A percentile compares a stretch with the other conserved stretches of the same genome.
Evolutionary conservation across 345 rosid species (phyloP).

Genomic region (Gossypium turneri): DNA sequence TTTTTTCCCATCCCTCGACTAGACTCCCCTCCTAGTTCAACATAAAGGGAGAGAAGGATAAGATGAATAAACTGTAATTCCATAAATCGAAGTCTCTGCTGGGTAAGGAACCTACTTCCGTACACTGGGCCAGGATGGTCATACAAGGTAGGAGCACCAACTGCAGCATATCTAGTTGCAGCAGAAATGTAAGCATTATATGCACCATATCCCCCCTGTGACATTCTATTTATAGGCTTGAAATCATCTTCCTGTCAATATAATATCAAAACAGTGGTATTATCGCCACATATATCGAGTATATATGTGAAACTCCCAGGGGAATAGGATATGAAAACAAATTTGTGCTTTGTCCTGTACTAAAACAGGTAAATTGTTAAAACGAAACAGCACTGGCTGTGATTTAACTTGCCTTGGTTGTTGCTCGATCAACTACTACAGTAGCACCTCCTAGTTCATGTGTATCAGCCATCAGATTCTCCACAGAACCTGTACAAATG

Average conservation of each 20-base stretch:
- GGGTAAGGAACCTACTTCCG: constrained; percentile 59
- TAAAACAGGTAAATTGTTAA: constrained; percentile 1
- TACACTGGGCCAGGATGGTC: constrained; percentile 74
- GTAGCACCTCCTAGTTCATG: constrained; percentile 93
- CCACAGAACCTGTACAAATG: constrained; percentile 67
- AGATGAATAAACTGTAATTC: neutral
- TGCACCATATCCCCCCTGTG: constrained; percentile 88
- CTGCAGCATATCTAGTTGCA: constrained; percentile 92
- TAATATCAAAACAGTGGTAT: neutral
- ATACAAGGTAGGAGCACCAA: constrained; percentile 91
- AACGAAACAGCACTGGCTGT: neutral
- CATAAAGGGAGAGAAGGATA: constrained; percentile 11
- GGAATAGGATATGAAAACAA: neutral
- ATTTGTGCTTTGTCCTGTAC: neutral
- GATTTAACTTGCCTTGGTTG: constrained; percentile 60
- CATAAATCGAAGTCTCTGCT: neutral
- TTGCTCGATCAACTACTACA: constrained; percentile 93
- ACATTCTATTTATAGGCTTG: constrained; percentile 61
- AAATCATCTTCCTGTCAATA: constrained; percentile 74
- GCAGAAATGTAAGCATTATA: constrained; percentile 97
- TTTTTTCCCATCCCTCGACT: constrained; percentile 78
- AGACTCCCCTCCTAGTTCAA: constrained; percentile 56
- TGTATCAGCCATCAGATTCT: constrained; percentile 76
- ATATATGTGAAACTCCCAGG: neutral
- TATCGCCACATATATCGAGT: neutral